Conservation (phyloP, 1,139 yeast species). For the Hyphopichia fennica region DNA sequence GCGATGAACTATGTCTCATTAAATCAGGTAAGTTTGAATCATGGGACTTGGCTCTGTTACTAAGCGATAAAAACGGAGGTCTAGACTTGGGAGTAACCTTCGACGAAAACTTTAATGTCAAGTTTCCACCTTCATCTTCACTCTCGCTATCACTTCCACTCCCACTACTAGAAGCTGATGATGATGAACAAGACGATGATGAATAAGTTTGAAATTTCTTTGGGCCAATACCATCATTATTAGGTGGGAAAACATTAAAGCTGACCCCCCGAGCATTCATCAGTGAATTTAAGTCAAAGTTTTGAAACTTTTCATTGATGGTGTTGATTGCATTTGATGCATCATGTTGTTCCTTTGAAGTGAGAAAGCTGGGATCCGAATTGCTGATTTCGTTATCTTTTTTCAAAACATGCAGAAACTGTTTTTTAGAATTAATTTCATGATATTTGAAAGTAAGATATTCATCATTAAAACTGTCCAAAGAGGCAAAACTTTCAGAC, state of each 20-base stretch:
- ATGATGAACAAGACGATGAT: slow-evolving; percentile 10
- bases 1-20: slow-evolving; percentile 12
- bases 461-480: slow-evolving; percentile 72
- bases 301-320: slow-evolving; percentile 35
- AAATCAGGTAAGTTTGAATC: slow-evolving; percentile 41
- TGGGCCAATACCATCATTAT: slow-evolving; percentile 23
- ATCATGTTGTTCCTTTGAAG: slow-evolving; percentile 1
- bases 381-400: not conserved
- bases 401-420: not conserved
- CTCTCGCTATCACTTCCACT: slow-evolving; percentile 32
- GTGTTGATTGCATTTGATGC: slow-evolving; percentile 8
- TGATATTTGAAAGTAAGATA: slow-evolving; percentile 37
- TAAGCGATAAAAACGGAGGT: slow-evolving; percentile 37
- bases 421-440: slow-evolving; percentile 22
- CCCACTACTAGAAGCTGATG: slow-evolving; percentile 9
- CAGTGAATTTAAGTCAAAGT: slow-evolving; percentile 38
- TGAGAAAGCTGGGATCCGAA: slow-evolving; percentile 2
- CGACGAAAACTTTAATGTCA: slow-evolving; percentile 54
- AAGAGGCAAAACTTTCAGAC: slow-evolving; percentile 74
- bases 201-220: slow-evolving; percentile 10
- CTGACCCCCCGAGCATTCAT: slow-evolving; percentile 26
- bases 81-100: slow-evolving; percentile 36
- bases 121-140: slow-evolving; percentile 46
- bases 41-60: slow-evolving; percentile 43
- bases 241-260: slow-evolving; percentile 8